These are phyloP conservation scores for Camellia japonica DNA, from an alignment of 148 eudicot genomes.

Conservation along the genomic window DNA sequence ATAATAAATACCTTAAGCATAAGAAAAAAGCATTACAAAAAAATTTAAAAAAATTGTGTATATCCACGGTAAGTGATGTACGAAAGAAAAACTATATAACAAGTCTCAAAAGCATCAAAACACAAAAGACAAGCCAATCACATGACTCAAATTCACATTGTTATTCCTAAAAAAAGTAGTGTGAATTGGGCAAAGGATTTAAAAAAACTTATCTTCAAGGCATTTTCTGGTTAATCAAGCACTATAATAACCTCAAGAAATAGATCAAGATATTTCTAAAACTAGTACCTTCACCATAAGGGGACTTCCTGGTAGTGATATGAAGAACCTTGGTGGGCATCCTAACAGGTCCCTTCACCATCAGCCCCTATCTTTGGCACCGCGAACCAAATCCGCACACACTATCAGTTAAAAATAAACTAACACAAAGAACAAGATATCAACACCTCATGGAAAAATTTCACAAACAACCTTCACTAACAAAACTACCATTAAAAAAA, in stretches of 20 bases:
- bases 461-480: neutral
- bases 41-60: too few relatives aligned
- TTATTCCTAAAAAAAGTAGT: too few relatives aligned
- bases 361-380: slow-evolving; percentile 92
- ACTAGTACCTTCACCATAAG: slow-evolving; percentile 91
- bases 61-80: too few relatives aligned
- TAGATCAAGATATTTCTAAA: neutral
- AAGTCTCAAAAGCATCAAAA: too few relatives aligned
- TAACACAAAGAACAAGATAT: neutral
- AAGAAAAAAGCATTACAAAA: neutral
- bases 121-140: neutral
- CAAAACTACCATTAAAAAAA: neutral
- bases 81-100: too few relatives aligned
- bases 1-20: neutral
- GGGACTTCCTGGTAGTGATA: slow-evolving; percentile 88
- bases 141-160: neutral
- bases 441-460: neutral
- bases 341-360: slow-evolving; percentile 96
- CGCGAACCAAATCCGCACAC: slow-evolving; percentile 83
- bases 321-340: slow-evolving; percentile 92
- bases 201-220: too few relatives aligned
- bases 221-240: neutral
- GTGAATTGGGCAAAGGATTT: too few relatives aligned
- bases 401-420: slow-evolving; percentile 27
- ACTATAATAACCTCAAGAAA: neutral